These are phyloP conservation scores for Aristolochia contorta DNA, from an alignment of 164 flowering plant genomes.

Conservation along the genomic window DNA sequence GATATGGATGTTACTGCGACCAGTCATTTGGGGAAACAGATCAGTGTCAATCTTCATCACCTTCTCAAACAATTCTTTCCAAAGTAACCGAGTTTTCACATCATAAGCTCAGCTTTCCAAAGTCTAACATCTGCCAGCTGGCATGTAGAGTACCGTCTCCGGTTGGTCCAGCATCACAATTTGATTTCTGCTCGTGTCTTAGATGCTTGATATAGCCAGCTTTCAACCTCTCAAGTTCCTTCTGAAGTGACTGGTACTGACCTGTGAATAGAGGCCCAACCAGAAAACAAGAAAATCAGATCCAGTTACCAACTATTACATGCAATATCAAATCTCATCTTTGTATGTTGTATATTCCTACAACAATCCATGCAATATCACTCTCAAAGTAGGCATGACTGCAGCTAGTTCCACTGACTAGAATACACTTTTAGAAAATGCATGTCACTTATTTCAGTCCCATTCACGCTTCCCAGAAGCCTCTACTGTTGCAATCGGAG, in stretches of 20 bases:
- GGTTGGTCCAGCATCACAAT: conserved; percentile 8
- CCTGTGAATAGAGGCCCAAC: conserved; percentile 18
- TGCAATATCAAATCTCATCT: too few relatives aligned
- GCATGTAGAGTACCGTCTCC: neutral
- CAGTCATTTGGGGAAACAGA: neutral
- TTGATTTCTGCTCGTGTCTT: conserved; percentile 4
- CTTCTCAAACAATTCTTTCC: conserved; percentile 14
- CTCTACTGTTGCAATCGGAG: too few relatives aligned
- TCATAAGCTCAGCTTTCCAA: conserved; percentile 31
- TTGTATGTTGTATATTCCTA: too few relatives aligned
- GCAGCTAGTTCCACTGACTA: too few relatives aligned
- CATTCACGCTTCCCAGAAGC: too few relatives aligned
- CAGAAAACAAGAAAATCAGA: neutral
- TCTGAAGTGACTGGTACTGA: conserved; percentile 33
- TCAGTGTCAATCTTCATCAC: neutral
- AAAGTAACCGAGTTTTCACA: conserved; percentile 9
- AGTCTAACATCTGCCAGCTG: conserved; percentile 31
- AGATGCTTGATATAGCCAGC: conserved; percentile 7
- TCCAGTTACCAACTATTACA: neutral
- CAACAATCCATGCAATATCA: too few relatives aligned
- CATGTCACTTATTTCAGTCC: too few relatives aligned
- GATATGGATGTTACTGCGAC: neutral
- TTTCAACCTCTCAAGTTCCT: conserved; percentile 36
- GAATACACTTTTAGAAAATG: too few relatives aligned
- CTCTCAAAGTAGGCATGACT: too few relatives aligned